Conservation (phyloP, 2,329 filamentous ascomycete species). For the Trichothecium roseum region DNA sequence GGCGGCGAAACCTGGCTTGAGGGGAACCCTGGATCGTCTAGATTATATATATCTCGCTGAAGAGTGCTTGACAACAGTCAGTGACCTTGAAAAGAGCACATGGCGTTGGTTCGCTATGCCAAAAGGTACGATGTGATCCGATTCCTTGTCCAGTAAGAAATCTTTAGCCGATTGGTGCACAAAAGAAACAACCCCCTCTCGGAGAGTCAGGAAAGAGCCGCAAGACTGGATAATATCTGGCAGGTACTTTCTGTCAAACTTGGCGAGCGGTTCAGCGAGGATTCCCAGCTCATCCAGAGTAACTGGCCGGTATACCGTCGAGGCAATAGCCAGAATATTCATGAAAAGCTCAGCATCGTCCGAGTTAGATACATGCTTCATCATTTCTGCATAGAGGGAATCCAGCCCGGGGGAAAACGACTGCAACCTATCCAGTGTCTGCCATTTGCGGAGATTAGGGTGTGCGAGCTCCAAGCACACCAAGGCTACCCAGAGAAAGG, state of each 20-base stretch:
- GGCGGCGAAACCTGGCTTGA: constrained; percentile 6
- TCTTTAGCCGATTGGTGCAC: constrained; percentile 34
- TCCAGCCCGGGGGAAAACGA: constrained; percentile 19
- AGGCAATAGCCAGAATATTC: constrained; percentile 18
- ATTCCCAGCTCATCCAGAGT: constrained; percentile 16
- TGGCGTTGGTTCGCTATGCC: constrained; percentile 15
- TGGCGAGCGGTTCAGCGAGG: constrained; percentile 9
- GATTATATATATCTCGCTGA: constrained; percentile 22
- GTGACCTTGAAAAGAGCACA: constrained; percentile 20
- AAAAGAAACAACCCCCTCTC: constrained; percentile 18
- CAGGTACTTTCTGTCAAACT: constrained; percentile 10
- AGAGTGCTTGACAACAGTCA: constrained; percentile 19
- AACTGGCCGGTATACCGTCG: constrained; percentile 21
- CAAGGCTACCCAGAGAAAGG: constrained; percentile 10
- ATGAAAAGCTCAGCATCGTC: constrained; percentile 18
- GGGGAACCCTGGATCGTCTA: constrained; percentile 10
- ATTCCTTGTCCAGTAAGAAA: constrained; percentile 16
- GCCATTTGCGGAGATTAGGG: background rate
- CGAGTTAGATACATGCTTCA: constrained; percentile 15
- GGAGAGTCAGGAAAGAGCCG: constrained; percentile 27
- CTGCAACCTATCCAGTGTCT: constrained; percentile 9
- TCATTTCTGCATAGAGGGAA: constrained; percentile 23
- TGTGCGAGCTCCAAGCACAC: constrained; percentile 5
- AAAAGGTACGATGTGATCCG: constrained; percentile 16
- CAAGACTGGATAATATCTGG: constrained; percentile 19